Evolutionary conservation across 805 yeast species (phyloP), one percentile per base, ranked within the genome.

Genomic region (Yamadazyma endophytica): DNA sequence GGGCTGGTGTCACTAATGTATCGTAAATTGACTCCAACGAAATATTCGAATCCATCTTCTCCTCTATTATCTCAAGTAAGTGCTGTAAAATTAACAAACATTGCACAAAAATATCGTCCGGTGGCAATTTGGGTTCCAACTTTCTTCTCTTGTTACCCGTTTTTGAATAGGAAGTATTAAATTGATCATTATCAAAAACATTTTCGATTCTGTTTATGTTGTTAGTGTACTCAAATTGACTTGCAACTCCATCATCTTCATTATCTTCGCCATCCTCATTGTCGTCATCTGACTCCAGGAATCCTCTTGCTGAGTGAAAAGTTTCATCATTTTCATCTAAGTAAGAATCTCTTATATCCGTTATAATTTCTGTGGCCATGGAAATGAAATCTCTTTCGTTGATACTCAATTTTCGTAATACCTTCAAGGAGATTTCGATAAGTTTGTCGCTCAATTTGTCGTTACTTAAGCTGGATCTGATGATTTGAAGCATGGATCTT

Each of bases 361-460:
- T 78, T 22, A 88, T 78, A 12, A 87, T 75, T 64, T 90, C 97
- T n/a, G 82, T 75, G 13, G 83, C 70, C 77, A 87, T 81, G 21
- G 84, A 77, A 16, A 85, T 75, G 51, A 89, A 89, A 61, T 90
- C 96, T 33, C 79, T 73, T 47, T 87, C 96, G 51, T 73, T 83
- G 13, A 81, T 75, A 1, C 95, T 82, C 8, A 85, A 58, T 41
- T 75, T 80, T 22, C 77, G 69, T 42, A 89, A 68, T 2, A 88
- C 84, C 30, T 73, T 67, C 40, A 85, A 68, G 3, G 84, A 69
- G 9, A 73, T 64, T 22, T 71, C 70, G 16, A 77, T 68, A 18
- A 79, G 60, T 5, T 59, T 50, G 35, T 76, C 86, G 2, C 75
- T 56, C 16, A 83, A 61, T 11, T 70, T 64, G 31, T 76, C 81